Evolutionary conservation across 2,329 filamentous ascomycete species (phyloP), one percentile per base, ranked within the genome.

Genomic region (Fusarium nanum): DNA sequence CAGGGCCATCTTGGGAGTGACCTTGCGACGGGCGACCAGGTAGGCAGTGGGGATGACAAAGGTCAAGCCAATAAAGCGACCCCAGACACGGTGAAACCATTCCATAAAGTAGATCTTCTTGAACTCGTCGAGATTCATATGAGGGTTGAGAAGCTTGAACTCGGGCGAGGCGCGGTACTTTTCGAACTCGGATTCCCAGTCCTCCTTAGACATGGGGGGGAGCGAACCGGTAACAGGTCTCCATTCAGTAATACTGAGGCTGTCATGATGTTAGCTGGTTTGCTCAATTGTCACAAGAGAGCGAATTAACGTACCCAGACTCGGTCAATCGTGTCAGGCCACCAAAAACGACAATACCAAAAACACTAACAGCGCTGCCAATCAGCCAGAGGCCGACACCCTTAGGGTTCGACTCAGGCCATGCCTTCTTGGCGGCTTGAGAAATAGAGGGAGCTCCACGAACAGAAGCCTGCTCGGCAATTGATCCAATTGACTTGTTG

Each of bases 81-180:
- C 96, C 94, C 96, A 98, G 58, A 98, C 86, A 30, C 96, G 89
- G 81, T 99, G 96, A 45, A 91, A 90, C 96, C 96, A 99, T 85
- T 99, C 96, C 96, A 98, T 98, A 81, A 92, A 99, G 87, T 98
- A 99, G 73, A 99, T 99, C 79, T 96, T 92, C 82, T 98, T 98
- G 84, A 98, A 99, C 79, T 99, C 96, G 62, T 90, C 87, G 60
- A 99, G 85, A 32, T 88, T 91, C 96, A 99, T 99, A 79, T 93
- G 89, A 32, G 94, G 92, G 83, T 99, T 99, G 73, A 99, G 87
- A 67, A 94, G 88, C 77, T 92, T 89, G 83, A 95, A 99, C 81
- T 99, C 96, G 67, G 96, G 96, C 22, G 94, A 97, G 45, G 92
- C 89, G 71, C 92, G 91, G 85, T 99, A 99, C 81, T 97, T 96